Conservation (phyloP, 768 basidiomycete species). For the Tephrocybe sp. region DNA sequence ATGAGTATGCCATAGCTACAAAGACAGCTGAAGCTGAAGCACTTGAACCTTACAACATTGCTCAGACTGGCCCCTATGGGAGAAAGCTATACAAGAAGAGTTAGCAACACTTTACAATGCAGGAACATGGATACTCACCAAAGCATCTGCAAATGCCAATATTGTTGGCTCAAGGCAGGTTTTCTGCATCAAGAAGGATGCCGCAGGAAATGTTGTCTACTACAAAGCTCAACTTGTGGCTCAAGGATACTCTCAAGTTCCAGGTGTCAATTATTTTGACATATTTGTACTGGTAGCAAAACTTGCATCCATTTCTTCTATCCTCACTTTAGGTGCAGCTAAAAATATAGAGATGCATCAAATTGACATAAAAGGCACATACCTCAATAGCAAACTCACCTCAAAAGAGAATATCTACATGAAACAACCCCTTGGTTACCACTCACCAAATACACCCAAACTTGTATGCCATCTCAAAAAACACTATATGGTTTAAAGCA, state of each 20-base stretch:
- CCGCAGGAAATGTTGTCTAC: background rate
- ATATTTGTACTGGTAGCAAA: conserved; percentile 4
- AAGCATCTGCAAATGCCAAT: conserved; percentile 20
- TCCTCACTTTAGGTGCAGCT: conserved; percentile 29
- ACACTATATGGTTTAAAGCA: conserved; percentile 31
- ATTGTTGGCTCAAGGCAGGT: conserved; percentile 13
- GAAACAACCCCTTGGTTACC: conserved; percentile 21
- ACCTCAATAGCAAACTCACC: background rate
- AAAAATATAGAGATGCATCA: conserved; percentile 28
- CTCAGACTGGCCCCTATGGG: background rate
- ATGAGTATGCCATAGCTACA: no score
- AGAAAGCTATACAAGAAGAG: background rate
- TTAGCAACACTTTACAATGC: conserved; percentile 10
- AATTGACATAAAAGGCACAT: conserved; percentile 33
- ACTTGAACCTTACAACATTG: background rate
- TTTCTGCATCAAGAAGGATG: background rate
- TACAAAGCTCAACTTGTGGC: background rate
- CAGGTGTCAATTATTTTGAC: background rate
- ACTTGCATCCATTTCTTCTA: conserved; percentile 13
- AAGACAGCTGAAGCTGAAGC: background rate
- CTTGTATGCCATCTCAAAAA: conserved; percentile 24
- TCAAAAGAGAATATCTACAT: conserved; percentile 19
- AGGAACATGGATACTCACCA: conserved; percentile 27
- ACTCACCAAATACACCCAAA: conserved; percentile 2
- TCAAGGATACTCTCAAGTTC: background rate